Evolutionary conservation across 352 stramenopile species (phyloP), one percentile per base, ranked within the genome.

Genomic region (Globisporangium nagaii): DNA sequence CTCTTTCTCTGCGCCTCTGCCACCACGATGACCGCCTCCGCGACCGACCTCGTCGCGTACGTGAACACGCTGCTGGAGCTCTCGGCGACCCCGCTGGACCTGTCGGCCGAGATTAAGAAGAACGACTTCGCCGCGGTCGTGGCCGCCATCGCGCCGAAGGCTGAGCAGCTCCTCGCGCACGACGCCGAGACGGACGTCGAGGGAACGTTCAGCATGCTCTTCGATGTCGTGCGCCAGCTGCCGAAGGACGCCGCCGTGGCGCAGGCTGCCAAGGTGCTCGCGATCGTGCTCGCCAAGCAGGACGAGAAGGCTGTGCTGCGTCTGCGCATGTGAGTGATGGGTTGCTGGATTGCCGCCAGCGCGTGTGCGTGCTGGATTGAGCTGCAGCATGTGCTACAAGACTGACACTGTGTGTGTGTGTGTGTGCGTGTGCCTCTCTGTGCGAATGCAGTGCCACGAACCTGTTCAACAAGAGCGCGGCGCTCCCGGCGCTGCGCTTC

Each of bases 131-230:
- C 62, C 2, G 54, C 79, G 8, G 75, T 90, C 4, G 63, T 86
- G 3, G 60, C 68, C 45, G 69, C 66, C 34, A 70, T 90, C 13
- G 25, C 37, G 12, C 66, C 81, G 37, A 81, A 89, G 53, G 55
- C 75, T 19, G 63, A 71, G 57, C 65, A 78, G 49, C 51, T 94
- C 37, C 66, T 94, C 45, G 70, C 71, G 56, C 68, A 88, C 32
- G 64, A 85, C 32, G 79, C 74, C 53, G 79, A 90, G 71, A 90
- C 75, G 28, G 84, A 92, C 60, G 79, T 90, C 40, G 81, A 94
- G 50, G 84, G 78, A 35, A 55, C 62, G 42, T 89, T 94, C 65
- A 75, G 52, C 39, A 69, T 93, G 53, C 71, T 90, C 3, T 70
- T 81, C 46, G 75, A 88, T 34, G 69, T 87, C 28, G 56, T 82